Conservation (phyloP, 2,329 filamentous ascomycete species). For the Fusarium cicatricum region DNA sequence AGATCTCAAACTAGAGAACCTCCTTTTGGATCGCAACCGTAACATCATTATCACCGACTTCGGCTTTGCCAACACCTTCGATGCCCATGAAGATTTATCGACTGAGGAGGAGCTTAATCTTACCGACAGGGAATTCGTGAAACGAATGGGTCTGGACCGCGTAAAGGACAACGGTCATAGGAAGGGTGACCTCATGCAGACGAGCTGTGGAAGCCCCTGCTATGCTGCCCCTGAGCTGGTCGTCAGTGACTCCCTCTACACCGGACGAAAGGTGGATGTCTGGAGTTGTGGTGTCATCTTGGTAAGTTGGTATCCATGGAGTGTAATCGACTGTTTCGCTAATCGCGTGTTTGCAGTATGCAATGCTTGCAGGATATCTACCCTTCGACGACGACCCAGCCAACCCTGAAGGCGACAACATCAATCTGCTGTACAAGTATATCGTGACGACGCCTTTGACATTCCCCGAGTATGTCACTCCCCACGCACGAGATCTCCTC, state of each 20-base stretch:
- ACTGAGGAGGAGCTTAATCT: slow-evolving; percentile 92
- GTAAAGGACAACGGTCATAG: slow-evolving; percentile 77
- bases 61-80: slow-evolving; percentile 98
- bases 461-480: slow-evolving; percentile 98
- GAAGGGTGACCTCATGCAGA: slow-evolving; percentile 97
- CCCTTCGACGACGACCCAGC: slow-evolving; percentile 98
- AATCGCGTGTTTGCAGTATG: slow-evolving; percentile 72
- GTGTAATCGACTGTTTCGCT: neutral
- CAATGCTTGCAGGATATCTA: slow-evolving; percentile 96
- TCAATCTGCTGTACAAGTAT: slow-evolving; percentile 99
- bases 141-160: slow-evolving; percentile 84
- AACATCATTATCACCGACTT: slow-evolving; percentile 99
- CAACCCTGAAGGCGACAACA: slow-evolving; percentile 98
- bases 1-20: slow-evolving; percentile 94
- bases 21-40: slow-evolving; percentile 92
- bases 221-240: slow-evolving; percentile 97
- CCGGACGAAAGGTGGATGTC: slow-evolving; percentile 96
- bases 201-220: slow-evolving; percentile 96
- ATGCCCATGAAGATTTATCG: slow-evolving; percentile 83
- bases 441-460: slow-evolving; percentile 97
- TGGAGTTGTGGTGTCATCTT: slow-evolving; percentile 99
- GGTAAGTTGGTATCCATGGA: slow-evolving; percentile 63
- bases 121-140: slow-evolving; percentile 86
- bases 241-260: slow-evolving; percentile 96
- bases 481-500: slow-evolving; percentile 91